Evolutionary conservation across 768 basidiomycete genomes (phyloP).

Genomic region (Mycena vitilis): DNA sequence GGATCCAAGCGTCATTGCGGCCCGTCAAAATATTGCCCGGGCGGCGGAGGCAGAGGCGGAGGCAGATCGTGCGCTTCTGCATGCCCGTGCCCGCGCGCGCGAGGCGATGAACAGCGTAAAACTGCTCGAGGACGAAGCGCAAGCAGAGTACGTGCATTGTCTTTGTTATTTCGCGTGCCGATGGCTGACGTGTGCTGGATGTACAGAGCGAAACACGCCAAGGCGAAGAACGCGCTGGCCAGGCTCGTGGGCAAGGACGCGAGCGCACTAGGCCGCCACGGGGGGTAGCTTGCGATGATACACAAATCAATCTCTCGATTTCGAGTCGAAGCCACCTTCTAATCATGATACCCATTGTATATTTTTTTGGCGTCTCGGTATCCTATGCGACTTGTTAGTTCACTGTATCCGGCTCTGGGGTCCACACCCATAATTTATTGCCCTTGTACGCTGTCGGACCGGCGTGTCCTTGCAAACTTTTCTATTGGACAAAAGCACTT

Average conservation of each 20-base stretch:
- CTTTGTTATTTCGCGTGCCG: background rate
- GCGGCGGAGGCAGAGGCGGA: constrained; percentile 64
- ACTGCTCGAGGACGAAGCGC: constrained; percentile 61
- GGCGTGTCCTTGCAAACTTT: no score
- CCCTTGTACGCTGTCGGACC: no score
- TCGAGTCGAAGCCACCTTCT: no score
- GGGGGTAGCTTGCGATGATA: constrained; percentile 27
- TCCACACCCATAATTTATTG: no score
- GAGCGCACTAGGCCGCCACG: constrained; percentile 58
- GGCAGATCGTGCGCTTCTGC: constrained; percentile 61
- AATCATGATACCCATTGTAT: no score
- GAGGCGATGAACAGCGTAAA: constrained; percentile 62
- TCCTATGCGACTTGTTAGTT: no score
- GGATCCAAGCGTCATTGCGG: constrained; percentile 61
- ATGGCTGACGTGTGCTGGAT: constrained; percentile 14
- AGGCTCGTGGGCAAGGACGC: constrained; percentile 62
- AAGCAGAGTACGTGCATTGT: constrained; percentile 59
- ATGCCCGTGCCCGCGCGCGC: constrained; percentile 58
- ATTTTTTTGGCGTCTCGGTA: no score
- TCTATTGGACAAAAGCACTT: no score
- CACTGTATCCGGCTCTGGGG: no score
- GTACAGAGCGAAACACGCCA: constrained; percentile 59
- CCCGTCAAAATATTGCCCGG: constrained; percentile 61
- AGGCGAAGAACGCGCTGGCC: constrained; percentile 64
- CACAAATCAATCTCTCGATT: no score